Percentiles rank a stretch among this genome's conserved stretches.
Evolutionary conservation across 106 monocot species (phyloP).

Genomic region (Hemerocallis citrina): DNA sequence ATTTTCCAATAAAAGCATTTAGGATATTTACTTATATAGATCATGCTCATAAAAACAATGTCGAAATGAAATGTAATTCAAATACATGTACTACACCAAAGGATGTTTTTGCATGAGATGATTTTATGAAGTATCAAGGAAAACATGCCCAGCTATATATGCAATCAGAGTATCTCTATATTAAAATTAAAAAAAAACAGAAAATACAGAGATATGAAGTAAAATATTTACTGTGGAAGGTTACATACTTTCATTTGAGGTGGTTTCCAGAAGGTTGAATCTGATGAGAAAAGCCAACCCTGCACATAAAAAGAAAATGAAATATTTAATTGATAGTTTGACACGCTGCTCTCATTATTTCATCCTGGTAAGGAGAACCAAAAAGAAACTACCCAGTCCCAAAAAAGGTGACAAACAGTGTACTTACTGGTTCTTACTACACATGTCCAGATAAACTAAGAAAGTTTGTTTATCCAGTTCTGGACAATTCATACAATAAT

Average conservation of each 20-base stretch:
- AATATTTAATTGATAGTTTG: not conserved
- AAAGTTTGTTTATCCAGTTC: no score
- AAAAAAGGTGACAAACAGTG: no score
- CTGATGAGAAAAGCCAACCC: conserved; percentile 96
- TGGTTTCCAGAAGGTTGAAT: conserved; percentile 85
- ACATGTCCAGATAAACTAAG: no score
- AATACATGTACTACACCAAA: not conserved
- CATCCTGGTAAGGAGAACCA: not conserved
- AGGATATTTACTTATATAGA: not conserved
- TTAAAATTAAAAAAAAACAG: not conserved
- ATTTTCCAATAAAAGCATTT: not conserved
- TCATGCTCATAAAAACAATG: not conserved
- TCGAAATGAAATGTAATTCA: not conserved
- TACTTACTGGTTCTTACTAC: no score
- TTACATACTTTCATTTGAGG: conserved; percentile 84
- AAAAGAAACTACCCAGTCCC: not conserved
- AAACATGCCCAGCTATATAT: not conserved
- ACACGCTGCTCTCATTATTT: not conserved
- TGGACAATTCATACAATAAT: no score
- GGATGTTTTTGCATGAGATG: not conserved
- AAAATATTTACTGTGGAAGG: not conserved
- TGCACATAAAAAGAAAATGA: conserved; percentile 15
- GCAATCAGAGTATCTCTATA: not conserved
- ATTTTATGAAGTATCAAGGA: not conserved
- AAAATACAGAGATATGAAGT: not conserved